Percentiles rank a stretch among this genome's conserved stretches.
These are phyloP conservation scores for Boletus sp. DNA, from an alignment of 768 basidiomycete genomes.

Conservation along the genomic window DNA sequence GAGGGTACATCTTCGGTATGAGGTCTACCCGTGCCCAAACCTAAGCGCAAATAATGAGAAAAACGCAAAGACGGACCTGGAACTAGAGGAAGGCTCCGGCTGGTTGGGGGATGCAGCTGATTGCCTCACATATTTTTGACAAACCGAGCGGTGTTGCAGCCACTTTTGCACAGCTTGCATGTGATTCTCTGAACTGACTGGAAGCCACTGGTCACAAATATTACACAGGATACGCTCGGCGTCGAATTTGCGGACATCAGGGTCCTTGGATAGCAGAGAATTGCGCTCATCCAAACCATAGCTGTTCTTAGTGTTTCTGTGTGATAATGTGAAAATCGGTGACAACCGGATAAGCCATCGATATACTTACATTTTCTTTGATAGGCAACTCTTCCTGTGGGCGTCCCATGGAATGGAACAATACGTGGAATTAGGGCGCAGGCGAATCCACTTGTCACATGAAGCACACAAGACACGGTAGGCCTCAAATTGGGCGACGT, in stretches of 20 bases:
- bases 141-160: conserved; percentile 59
- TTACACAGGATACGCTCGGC: conserved; percentile 69
- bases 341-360: conserved; percentile 2
- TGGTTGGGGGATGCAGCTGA: conserved; percentile 9
- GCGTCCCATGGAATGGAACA: conserved; percentile 90
- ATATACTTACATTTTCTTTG: conserved; percentile 65
- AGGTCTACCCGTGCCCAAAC: conserved; percentile 6
- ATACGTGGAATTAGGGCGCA: conserved; percentile 84
- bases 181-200: conserved; percentile 59
- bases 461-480: conserved; percentile 77
- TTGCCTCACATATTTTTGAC: conserved; percentile 38
- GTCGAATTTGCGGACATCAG: conserved; percentile 73
- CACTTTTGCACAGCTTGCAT: conserved; percentile 61
- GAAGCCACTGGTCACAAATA: conserved; percentile 67
- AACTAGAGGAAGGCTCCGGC: conserved; percentile 24
- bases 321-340: conserved; percentile 6
- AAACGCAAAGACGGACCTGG: conserved; percentile 17
- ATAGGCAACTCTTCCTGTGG: conserved; percentile 77
- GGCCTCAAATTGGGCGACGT: conserved; percentile 78
- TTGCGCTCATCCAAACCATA: conserved; percentile 63
- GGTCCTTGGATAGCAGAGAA: conserved; percentile 58
- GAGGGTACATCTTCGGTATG: conserved; percentile 28
- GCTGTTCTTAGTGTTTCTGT: conserved; percentile 45
- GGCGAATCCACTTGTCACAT: conserved; percentile 83
- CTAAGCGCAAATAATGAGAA: conserved; percentile 2